Percentiles rank a stretch among this genome's conserved stretches.
phyloP scores from a whole-genome alignment of 768 basidiomycete genomes.

The Fomitopsis serialis region DNA sequence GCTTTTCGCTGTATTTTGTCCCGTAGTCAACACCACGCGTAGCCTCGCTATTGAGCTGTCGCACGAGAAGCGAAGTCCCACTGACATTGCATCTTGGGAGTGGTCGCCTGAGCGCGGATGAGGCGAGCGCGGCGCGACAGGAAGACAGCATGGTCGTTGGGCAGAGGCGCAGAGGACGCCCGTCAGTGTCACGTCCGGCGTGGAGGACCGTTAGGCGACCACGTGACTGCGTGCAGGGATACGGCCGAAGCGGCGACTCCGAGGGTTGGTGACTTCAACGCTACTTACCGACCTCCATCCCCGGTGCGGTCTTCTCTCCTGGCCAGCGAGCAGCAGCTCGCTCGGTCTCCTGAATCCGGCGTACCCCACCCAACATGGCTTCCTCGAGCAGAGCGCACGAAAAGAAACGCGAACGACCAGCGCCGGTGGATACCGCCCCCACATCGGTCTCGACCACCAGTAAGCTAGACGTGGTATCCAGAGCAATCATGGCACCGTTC shows the following conservation, averaged over 20 bases:
- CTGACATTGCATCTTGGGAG: not conserved
- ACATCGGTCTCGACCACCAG: slow-evolving; percentile 17
- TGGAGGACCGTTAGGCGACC: not conserved
- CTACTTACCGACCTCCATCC: not conserved
- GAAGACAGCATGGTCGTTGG: not conserved
- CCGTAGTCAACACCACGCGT: slow-evolving; percentile 25
- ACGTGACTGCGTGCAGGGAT: not conserved
- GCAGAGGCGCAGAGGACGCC: not conserved
- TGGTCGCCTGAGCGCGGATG: not conserved
- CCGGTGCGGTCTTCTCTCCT: not conserved
- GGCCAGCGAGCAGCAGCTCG: not conserved
- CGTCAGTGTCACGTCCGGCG: not conserved
- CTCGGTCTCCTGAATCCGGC: not conserved
- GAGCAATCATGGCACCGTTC: slow-evolving; percentile 69
- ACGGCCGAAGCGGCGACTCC: not conserved
- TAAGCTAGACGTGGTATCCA: slow-evolving; percentile 61
- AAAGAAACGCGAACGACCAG: slow-evolving; percentile 35
- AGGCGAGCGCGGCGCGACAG: not conserved
- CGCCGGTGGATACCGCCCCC: slow-evolving; percentile 24
- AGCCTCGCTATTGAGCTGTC: not conserved
- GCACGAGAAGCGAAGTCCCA: not conserved
- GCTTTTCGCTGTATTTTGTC: slow-evolving; percentile 64
- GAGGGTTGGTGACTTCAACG: not conserved
- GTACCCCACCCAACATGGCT: slow-evolving; percentile 13
- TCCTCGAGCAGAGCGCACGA: slow-evolving; percentile 18